Conservation (phyloP, 2,329 filamentous ascomycete genomes). For the Penicillium sp. region DNA sequence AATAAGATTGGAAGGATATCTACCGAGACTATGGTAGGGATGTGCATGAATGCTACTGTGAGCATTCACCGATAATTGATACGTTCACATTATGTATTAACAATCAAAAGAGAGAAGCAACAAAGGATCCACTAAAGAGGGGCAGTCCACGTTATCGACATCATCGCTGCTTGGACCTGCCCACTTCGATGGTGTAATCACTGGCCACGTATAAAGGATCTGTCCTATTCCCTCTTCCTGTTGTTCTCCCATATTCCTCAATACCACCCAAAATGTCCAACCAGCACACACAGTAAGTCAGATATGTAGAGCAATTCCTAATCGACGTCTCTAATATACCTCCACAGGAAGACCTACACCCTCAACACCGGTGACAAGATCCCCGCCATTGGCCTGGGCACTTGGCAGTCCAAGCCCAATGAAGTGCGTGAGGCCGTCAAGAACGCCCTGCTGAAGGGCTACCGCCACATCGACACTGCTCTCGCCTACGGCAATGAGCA, state of each 20-base stretch:
- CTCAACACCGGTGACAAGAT: constrained; percentile 49
- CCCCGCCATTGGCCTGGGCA: constrained; percentile 50
- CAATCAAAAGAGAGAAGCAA: not conserved
- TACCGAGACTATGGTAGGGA: not conserved
- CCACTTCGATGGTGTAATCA: constrained; percentile 10
- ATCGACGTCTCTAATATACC: not conserved
- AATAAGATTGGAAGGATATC: not conserved
- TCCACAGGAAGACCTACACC: constrained; percentile 38
- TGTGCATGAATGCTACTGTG: not conserved
- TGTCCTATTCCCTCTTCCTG: not conserved
- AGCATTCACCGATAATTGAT: not conserved
- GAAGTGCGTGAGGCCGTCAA: constrained; percentile 49
- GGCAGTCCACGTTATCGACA: constrained; percentile 9
- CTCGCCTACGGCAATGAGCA: constrained; percentile 59
- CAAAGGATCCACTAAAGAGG: constrained; percentile 4
- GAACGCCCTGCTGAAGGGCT: constrained; percentile 48
- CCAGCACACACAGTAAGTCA: constrained; percentile 21
- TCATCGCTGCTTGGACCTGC: constrained; percentile 25
- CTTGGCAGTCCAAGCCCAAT: constrained; percentile 52
- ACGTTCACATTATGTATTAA: not conserved
- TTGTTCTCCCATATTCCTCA: not conserved
- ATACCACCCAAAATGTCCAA: constrained; percentile 20
- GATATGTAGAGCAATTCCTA: not conserved
- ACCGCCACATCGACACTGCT: constrained; percentile 53
- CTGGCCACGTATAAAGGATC: constrained; percentile 10